These are phyloP conservation scores for Paspalum notatum DNA, from an alignment of 176 grass and related monocot species.

Conservation along the genomic window DNA sequence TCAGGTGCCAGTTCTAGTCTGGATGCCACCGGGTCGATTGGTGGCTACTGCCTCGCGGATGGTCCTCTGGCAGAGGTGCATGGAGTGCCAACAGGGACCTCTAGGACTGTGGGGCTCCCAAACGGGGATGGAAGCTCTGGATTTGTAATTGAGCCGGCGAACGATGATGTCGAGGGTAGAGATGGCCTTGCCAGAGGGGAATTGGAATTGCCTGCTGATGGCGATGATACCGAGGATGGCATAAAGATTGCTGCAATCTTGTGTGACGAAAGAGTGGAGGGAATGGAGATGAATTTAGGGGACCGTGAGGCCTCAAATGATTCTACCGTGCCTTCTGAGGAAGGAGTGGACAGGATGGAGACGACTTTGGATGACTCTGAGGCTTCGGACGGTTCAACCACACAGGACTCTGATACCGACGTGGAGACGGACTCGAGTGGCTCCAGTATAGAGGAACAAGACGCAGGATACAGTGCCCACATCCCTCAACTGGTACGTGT, in stretches of 20 bases:
- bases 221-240: not conserved
- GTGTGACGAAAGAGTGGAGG: conserved; percentile 11
- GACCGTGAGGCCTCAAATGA: conserved; percentile 25
- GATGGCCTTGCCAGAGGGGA: conserved; percentile 19
- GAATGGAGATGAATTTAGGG: conserved; percentile 7
- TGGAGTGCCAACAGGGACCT: not conserved
- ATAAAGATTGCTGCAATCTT: conserved; percentile 19
- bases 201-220: conserved; percentile 21
- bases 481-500: conserved; percentile 57
- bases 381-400: conserved; percentile 63
- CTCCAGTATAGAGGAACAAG: conserved; percentile 70
- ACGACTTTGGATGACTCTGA: conserved; percentile 58
- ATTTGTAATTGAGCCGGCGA: not conserved
- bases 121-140: conserved; percentile 11
- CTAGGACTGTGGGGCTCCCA: not conserved
- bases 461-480: conserved; percentile 37
- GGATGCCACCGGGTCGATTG: conserved; percentile 11
- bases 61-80: conserved; percentile 6
- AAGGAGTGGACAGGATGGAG: conserved; percentile 51
- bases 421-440: conserved; percentile 63
- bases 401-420: conserved; percentile 59
- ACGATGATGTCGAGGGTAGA: conserved; percentile 23
- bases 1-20: conserved; percentile 44
- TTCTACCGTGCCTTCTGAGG: conserved; percentile 28
- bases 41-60: conserved; percentile 16